These are phyloP conservation scores for Hymenoscyphus linearis DNA, from an alignment of 2,329 filamentous ascomycete genomes.

Conservation along the genomic window DNA sequence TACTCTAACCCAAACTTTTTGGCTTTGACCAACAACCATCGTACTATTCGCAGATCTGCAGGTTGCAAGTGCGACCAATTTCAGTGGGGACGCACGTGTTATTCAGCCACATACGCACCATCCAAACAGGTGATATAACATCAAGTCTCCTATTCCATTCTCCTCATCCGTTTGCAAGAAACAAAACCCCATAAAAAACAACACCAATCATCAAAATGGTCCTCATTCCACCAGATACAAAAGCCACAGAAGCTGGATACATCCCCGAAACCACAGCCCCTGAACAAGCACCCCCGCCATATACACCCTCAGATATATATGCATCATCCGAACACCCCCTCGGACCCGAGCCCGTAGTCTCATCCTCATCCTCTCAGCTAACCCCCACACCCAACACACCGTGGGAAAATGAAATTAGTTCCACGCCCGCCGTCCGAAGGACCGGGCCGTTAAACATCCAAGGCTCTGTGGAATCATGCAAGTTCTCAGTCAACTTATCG, in stretches of 20 bases:
- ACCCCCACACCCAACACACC: neutral
- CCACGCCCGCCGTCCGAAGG: neutral
- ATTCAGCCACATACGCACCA: no score
- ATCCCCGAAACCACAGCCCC: neutral
- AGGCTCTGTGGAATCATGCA: conserved; percentile 5
- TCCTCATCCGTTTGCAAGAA: no score
- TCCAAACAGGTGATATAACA: no score
- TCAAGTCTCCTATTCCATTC: no score
- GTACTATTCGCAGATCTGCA: no score
- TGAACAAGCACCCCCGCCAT: neutral
- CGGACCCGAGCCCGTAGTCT: neutral
- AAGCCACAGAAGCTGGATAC: neutral
- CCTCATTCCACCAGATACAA: neutral
- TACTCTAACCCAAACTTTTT: no score
- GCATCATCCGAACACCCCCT: neutral
- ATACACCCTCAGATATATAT: neutral
- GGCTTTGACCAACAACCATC: no score
- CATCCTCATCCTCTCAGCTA: neutral
- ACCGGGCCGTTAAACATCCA: conserved; percentile 1
- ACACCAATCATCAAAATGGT: neutral
- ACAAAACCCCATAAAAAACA: no score
- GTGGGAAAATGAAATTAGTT: neutral
- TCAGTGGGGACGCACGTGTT: no score
- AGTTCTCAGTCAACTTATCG: conserved; percentile 12
- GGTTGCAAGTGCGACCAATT: no score